Percentiles rank a stretch among this genome's conserved stretches.
phyloP scores from a whole-genome alignment of 305 asterid genomes.

The Stenogyne calaminthoides region DNA sequence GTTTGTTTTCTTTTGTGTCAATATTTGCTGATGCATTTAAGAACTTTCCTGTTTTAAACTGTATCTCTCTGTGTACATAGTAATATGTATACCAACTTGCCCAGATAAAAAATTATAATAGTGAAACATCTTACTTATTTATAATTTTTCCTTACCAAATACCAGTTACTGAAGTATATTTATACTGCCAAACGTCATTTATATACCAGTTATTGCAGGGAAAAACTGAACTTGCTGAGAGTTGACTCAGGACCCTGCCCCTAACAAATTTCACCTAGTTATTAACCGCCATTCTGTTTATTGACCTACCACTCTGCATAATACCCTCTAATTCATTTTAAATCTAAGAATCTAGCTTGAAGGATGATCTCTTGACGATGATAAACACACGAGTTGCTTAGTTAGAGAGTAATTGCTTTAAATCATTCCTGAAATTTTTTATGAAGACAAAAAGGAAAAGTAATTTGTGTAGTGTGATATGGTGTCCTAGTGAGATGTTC shows the following conservation, averaged over 20 bases:
- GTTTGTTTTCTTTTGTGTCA: neutral
- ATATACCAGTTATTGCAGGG: neutral
- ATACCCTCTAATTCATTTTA: neutral
- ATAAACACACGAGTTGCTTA: neutral
- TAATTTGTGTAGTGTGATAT: too few relatives aligned
- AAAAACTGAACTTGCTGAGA: slow-evolving; percentile 7
- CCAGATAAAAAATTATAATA: neutral
- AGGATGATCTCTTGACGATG: neutral
- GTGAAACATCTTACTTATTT: neutral
- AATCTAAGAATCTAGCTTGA: neutral
- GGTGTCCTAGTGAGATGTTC: too few relatives aligned
- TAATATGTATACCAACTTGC: neutral
- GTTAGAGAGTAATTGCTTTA: neutral
- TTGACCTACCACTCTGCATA: neutral
- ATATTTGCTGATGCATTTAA: neutral
- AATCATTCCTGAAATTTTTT: neutral
- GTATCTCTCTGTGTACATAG: neutral
- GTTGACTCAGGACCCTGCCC: neutral
- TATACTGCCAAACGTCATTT: neutral
- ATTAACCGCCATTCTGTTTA: neutral
- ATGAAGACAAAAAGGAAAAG: neutral
- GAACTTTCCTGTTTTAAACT: neutral
- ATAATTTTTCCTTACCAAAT: neutral
- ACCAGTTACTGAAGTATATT: neutral
- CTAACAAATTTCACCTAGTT: neutral